Evolutionary conservation across 2,329 filamentous ascomycete genomes (phyloP).

Genomic region (Ophiostoma montium): DNA sequence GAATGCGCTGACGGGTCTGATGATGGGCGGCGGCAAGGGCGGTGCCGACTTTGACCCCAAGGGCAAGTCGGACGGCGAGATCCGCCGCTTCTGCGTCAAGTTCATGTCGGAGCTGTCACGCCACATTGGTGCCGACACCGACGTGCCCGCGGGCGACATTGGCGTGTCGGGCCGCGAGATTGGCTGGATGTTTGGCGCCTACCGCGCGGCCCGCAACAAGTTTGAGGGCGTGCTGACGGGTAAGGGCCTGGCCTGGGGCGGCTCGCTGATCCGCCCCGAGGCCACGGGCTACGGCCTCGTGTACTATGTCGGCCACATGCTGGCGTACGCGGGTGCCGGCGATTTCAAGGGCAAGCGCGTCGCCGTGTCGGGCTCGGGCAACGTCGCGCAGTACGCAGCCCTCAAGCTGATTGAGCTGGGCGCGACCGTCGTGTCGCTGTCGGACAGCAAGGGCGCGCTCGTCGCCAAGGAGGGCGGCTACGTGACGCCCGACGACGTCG

Average conservation of each 20-base stretch:
- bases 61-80: constrained; percentile 94
- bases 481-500: constrained; percentile 69
- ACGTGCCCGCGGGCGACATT: constrained; percentile 94
- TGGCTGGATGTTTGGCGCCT: constrained; percentile 87
- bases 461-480: constrained; percentile 51
- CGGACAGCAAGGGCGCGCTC: constrained; percentile 77
- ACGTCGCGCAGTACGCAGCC: constrained; percentile 94
- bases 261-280: constrained; percentile 82
- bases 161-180: constrained; percentile 87
- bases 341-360: constrained; percentile 84
- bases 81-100: constrained; percentile 86
- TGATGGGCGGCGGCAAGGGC: constrained; percentile 96
- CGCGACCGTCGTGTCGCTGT: constrained; percentile 80
- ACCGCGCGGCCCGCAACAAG: constrained; percentile 74
- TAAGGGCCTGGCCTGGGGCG: constrained; percentile 89
- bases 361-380: constrained; percentile 90
- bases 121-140: constrained; percentile 92
- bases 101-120: constrained; percentile 95
- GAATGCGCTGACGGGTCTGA: constrained; percentile 91
- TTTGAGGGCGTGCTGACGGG: constrained; percentile 96
- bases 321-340: constrained; percentile 76
- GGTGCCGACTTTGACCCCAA: constrained; percentile 98
- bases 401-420: constrained; percentile 95
- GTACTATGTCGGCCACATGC: constrained; percentile 96
- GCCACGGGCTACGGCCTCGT: constrained; percentile 93